Evolutionary conservation across 2,329 filamentous ascomycete genomes (phyloP), one percentile per base, ranked within the genome.

Genomic region (Cucurbitaria berberidis): DNA sequence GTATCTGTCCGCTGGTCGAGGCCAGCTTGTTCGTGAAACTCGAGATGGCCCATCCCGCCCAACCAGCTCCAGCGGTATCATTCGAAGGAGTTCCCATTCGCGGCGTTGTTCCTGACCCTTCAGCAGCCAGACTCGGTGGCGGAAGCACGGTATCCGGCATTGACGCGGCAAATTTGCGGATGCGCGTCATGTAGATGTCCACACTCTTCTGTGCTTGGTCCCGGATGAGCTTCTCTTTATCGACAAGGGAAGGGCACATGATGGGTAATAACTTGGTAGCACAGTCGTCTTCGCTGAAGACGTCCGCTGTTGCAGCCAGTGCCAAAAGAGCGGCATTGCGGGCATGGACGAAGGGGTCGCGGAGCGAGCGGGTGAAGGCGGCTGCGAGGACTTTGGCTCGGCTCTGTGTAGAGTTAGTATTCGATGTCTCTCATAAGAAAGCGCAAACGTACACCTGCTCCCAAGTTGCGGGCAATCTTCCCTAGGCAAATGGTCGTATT

Each of bases 401-500:
- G 3, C 90, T 91, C 60, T 90, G 82, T 19, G 11, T 30, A 8
- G 30, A 13, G 48, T 70, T 35, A 69, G 58, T 44, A 42, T 30
- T 16, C 24, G 41, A 10, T 15, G 19, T 9, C 8, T 11, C 18
- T 15, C 9, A 24, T 13, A 9, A 21, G 22, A n/a, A 13, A 7
- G 16, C 16, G 27, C 8, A 34, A 27, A 64, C 72, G 48, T 74
- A 84, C 82, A 60, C 78, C 80, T 1, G 84, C 81, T 1, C 91
- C 91, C 1, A 99, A 81, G 66, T 96, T 89, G 65, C 91, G 93
- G 13, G 95, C 93, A 64, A 99, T 97, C 70, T 97, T 98, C 19
- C 95, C 95, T 0, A 99, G 78, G 71, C 93, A 98, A 50, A 99
- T 99, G 1, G 95, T 99, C 0, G 95, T 99, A 73, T 99, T 99